Base-by-base conservation (phyloP, 108 stramenopile species). In the Pseudonitzschia delicatissima region DNA sequence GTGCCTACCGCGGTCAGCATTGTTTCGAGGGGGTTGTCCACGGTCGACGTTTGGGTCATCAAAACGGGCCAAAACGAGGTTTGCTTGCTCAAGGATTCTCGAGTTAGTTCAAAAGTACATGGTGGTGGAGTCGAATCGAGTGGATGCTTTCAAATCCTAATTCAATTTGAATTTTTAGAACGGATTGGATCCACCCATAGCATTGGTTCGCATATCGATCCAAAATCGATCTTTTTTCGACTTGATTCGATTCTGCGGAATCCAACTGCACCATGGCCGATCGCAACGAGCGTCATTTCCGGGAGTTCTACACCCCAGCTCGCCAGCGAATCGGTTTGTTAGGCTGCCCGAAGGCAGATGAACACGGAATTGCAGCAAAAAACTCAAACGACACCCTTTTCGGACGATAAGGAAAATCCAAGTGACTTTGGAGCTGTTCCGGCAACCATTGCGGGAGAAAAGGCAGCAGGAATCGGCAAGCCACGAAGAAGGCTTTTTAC, bases 231-330 rank as follows among this genome's bases (percentile, higher is more conserved):
- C 11, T 11, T 39, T 39, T 11, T 6, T 39, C 11, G 8, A 39
- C 37, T 39, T 39, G 6, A 6, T 6, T 39, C 37, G 42, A 2
- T 2, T 5, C 2, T n/a, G 42, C 7, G 42, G n/a, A n/a, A 5
- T 44, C n/a, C 60, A 58, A 5, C 0, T 21, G 37, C 25, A 59
- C 58, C 17, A 61, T 2, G 35, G 26, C 40, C 37, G 37, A 61
- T 15, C 60, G 60, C 37, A 61, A 61, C 18, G 60, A 61, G 40
- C 60, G 60, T 21, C 60, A 61, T 42, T 61, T 61, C 60, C 27
- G 21, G 32, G 60, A 61, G 40, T 61, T 61, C 32, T 40, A 61
- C 18, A 61, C 60, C 18, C 60, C 60, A 8, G 31, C 53, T 12
- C 33, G 53, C 29, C 11, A 15, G 40, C 15, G 15, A 42, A 15